Percentiles rank a stretch among this genome's conserved stretches.
Conservation (phyloP, 1,139 yeast genomes). For the Hyphopichia buzzinii region DNA sequence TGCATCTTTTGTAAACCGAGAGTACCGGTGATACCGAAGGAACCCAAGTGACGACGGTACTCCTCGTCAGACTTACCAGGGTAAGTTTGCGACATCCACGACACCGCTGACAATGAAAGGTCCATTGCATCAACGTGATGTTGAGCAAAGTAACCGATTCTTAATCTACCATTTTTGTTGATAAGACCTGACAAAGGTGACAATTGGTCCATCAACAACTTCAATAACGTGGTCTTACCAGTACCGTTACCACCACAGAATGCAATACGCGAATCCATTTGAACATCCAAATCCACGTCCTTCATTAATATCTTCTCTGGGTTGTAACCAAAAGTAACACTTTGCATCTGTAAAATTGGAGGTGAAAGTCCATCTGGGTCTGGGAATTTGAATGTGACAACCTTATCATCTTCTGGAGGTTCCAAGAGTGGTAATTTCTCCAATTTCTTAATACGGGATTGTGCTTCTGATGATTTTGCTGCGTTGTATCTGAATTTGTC, state of each 20-base stretch:
- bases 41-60: slow-evolving; percentile 92
- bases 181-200: slow-evolving; percentile 74
- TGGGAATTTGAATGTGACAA: slow-evolving; percentile 84
- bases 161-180: slow-evolving; percentile 75
- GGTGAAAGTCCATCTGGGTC: slow-evolving; percentile 93
- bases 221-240: slow-evolving; percentile 94
- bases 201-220: slow-evolving; percentile 75
- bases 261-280: slow-evolving; percentile 92
- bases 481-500: slow-evolving; percentile 97
- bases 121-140: slow-evolving; percentile 99
- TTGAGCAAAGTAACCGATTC: slow-evolving; percentile 98
- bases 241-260: slow-evolving; percentile 99
- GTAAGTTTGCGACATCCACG: slow-evolving; percentile 86
- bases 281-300: slow-evolving; percentile 85
- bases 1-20: slow-evolving; percentile 90
- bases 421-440: slow-evolving; percentile 91
- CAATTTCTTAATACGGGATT: slow-evolving; percentile 92
- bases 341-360: slow-evolving; percentile 86
- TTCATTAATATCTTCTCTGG: slow-evolving; percentile 60
- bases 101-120: slow-evolving; percentile 78
- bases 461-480: slow-evolving; percentile 96
- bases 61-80: slow-evolving; percentile 98
- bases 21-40: slow-evolving; percentile 95
- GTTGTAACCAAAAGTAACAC: slow-evolving; percentile 81
- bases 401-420: slow-evolving; percentile 91